A percentile compares a stretch with the other conserved stretches of the same genome.
phyloP scores from a whole-genome alignment of 345 rosid genomes.

The Syzygium oleosum region DNA sequence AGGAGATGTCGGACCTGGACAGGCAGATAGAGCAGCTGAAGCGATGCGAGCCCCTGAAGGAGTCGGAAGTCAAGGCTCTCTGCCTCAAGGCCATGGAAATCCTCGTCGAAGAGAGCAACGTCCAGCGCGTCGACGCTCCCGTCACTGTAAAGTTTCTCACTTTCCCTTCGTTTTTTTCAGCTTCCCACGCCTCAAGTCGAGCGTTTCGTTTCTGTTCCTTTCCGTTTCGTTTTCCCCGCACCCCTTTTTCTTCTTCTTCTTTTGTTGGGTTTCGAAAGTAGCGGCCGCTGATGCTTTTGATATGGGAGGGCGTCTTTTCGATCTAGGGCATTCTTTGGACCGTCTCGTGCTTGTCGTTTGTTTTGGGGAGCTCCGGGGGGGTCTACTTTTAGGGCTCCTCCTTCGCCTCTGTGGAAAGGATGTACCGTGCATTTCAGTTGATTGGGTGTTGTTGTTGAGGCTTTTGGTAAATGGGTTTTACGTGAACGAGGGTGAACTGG shows the following conservation, averaged over 20 bases:
- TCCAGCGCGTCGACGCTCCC: slow-evolving; percentile 94
- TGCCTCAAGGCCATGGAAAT: slow-evolving; percentile 97
- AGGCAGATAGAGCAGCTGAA: slow-evolving; percentile 93
- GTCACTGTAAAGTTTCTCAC: slow-evolving; percentile 47
- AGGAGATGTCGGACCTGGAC: slow-evolving; percentile 89
- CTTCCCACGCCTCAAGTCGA: background rate
- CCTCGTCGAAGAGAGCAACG: slow-evolving; percentile 97
- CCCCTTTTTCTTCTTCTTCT: background rate
- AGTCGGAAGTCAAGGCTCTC: slow-evolving; percentile 91
- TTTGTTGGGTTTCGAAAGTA: background rate
- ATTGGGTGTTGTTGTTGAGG: background rate
- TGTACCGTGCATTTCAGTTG: background rate
- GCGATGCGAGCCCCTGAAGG: slow-evolving; percentile 89
- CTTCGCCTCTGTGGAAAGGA: background rate
- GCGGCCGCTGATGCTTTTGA: background rate
- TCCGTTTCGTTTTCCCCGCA: background rate
- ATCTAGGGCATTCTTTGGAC: background rate
- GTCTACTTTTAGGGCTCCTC: background rate
- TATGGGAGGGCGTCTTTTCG: background rate
- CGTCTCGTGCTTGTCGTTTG: background rate
- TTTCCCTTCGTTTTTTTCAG: background rate
- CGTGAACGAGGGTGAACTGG: background rate
- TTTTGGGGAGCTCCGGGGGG: background rate
- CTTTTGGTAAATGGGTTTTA: background rate
- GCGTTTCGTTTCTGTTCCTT: background rate